These are phyloP conservation scores for Umbelopsis ramanniana DNA, from an alignment of 192 early-diverging fungal species.

Conservation along the genomic window DNA sequence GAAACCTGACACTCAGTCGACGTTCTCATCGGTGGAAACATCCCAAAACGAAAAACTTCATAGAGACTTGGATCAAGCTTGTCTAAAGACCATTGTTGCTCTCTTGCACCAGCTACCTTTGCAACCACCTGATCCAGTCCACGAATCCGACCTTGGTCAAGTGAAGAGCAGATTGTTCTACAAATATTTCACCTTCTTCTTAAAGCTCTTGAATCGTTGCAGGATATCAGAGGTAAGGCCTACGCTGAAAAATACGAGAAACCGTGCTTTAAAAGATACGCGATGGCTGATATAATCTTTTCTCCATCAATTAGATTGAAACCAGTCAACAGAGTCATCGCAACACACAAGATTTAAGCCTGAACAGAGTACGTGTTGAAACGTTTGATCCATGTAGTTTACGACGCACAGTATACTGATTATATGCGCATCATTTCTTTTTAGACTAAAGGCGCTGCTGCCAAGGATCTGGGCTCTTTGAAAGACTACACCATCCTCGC, in stretches of 20 bases:
- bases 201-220: constrained; percentile 73
- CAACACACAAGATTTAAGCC: constrained; percentile 12
- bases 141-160: constrained; percentile 60
- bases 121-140: constrained; percentile 63
- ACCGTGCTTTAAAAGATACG: too few species aligned
- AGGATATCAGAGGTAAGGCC: constrained; percentile 61
- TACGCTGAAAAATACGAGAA: too few species aligned
- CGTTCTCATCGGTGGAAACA: constrained; percentile 40
- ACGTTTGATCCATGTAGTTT: too few species aligned
- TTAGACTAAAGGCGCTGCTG: constrained; percentile 57
- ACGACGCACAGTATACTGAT: neutral
- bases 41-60: constrained; percentile 67
- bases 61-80: constrained; percentile 76
- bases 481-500: constrained; percentile 90
- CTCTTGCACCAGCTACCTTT: constrained; percentile 75
- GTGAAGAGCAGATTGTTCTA: constrained; percentile 70
- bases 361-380: neutral
- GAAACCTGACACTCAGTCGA: constrained; percentile 31
- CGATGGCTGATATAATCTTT: neutral
- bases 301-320: neutral
- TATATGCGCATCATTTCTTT: neutral
- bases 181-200: constrained; percentile 78
- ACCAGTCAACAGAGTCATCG: constrained; percentile 11
- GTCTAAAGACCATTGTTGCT: constrained; percentile 74
- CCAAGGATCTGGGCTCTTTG: constrained; percentile 66